Evolutionary conservation across 352 stramenopile genomes (phyloP).

Genomic region (Pythium phragmitis): DNA sequence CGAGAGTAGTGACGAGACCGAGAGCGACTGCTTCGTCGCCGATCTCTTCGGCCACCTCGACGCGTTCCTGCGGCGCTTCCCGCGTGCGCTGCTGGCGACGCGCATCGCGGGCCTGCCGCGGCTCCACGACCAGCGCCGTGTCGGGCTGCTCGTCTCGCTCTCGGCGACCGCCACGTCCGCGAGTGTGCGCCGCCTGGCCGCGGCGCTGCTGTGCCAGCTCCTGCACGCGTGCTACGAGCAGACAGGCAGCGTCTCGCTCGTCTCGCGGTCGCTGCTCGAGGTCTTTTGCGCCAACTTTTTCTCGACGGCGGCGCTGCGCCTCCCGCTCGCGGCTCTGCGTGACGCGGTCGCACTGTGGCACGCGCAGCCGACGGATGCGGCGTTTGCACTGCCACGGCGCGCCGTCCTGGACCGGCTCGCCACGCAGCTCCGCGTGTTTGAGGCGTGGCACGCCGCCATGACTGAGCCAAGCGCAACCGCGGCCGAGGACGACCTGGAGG

Average conservation of each 20-base stretch:
- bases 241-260: slow-evolving; percentile 56
- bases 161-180: slow-evolving; percentile 36
- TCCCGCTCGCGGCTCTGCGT: slow-evolving; percentile 37
- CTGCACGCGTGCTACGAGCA: slow-evolving; percentile 54
- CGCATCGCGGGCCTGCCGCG: slow-evolving; percentile 46
- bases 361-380: slow-evolving; percentile 28
- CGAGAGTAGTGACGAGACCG: slow-evolving; percentile 12
- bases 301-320: slow-evolving; percentile 18
- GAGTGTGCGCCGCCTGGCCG: slow-evolving; percentile 35
- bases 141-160: slow-evolving; percentile 49
- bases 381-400: slow-evolving; percentile 47
- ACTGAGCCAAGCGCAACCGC: slow-evolving; percentile 13
- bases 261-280: slow-evolving; percentile 48
- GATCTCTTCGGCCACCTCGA: slow-evolving; percentile 55
- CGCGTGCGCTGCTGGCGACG: slow-evolving; percentile 49
- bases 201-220: slow-evolving; percentile 49
- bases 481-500: slow-evolving; percentile 68
- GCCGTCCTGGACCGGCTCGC: slow-evolving; percentile 51
- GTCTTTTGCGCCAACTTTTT: slow-evolving; percentile 54
- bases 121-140: slow-evolving; percentile 50
- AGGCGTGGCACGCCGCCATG: slow-evolving; percentile 48
- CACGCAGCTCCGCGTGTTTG: slow-evolving; percentile 56
- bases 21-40: slow-evolving; percentile 39
- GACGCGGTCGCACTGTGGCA: slow-evolving; percentile 61
- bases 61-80: slow-evolving; percentile 49